Conservation (phyloP, 2,329 filamentous ascomycete genomes). For the Clarireedia sp. region DNA sequence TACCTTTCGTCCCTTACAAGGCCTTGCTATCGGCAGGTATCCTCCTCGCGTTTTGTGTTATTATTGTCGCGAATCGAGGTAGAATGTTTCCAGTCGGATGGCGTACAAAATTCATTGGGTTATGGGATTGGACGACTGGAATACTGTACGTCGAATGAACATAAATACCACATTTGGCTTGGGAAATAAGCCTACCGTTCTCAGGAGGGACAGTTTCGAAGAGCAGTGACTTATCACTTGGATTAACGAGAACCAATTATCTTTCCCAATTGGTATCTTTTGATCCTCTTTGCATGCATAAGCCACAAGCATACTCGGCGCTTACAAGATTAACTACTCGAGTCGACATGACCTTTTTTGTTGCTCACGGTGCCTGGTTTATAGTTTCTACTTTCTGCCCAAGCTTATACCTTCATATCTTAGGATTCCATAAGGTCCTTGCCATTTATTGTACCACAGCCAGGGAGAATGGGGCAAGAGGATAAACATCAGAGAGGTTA, state of each 20-base stretch:
- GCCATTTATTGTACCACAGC: no score
- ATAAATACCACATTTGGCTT: no score
- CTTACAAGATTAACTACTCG: neutral
- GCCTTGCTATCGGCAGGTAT: no score
- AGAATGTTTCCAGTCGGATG: neutral
- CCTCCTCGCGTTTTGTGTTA: neutral
- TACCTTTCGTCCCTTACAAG: no score
- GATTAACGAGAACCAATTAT: neutral
- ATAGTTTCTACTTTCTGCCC: neutral
- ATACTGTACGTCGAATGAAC: neutral
- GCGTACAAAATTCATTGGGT: no score
- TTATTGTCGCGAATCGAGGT: neutral
- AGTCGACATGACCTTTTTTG: no score
- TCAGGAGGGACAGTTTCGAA: neutral
- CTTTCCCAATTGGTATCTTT: conserved; percentile 1
- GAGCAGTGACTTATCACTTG: no score
- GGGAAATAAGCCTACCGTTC: neutral
- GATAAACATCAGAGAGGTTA: no score
- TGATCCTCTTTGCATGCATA: conserved; percentile 5
- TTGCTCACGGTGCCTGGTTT: neutral
- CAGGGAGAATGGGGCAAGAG: no score
- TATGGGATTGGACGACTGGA: neutral
- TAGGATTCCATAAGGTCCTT: no score
- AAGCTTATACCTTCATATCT: neutral
- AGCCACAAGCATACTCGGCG: neutral